These are phyloP conservation scores for Fistulifera pelliculosa DNA, from an alignment of 108 stramenopile species.

Conservation along the genomic window DNA sequence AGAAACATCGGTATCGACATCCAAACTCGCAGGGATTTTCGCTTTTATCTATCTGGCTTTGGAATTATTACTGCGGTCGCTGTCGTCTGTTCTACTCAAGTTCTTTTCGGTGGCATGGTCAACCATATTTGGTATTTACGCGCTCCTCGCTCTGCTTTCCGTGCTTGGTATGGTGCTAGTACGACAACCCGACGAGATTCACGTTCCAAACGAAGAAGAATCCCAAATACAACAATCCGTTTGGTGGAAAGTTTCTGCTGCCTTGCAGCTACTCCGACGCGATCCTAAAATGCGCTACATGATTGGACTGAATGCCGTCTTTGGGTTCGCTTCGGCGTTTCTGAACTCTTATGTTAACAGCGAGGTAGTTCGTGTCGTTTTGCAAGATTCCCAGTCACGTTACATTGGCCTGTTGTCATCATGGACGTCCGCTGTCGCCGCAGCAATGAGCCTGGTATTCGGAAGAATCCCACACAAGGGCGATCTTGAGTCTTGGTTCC, in stretches of 20 bases:
- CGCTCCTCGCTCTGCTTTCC: slow-evolving; percentile 33
- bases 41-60: slow-evolving; percentile 62
- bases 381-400: slow-evolving; percentile 36
- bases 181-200: not conserved
- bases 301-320: slow-evolving; percentile 60
- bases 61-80: slow-evolving; percentile 49
- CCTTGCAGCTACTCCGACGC: slow-evolving; percentile 38
- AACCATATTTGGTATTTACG: slow-evolving; percentile 49
- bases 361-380: slow-evolving; percentile 50
- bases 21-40: slow-evolving; percentile 56
- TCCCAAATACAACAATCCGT: slow-evolving; percentile 9
- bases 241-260: slow-evolving; percentile 35
- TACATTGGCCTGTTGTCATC: slow-evolving; percentile 63
- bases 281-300: slow-evolving; percentile 81
- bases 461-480: slow-evolving; percentile 40
- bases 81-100: slow-evolving; percentile 50
- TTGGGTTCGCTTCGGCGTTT: slow-evolving; percentile 68
- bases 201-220: not conserved
- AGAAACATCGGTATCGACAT: slow-evolving; percentile 13
- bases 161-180: slow-evolving; percentile 35
- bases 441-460: slow-evolving; percentile 42
- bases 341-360: slow-evolving; percentile 64
- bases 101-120: slow-evolving; percentile 27
- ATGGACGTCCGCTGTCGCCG: slow-evolving; percentile 43
- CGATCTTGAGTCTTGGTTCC: slow-evolving; percentile 46